phyloP scores from a whole-genome alignment of 768 basidiomycete genomes.

The Lentinula sp. region DNA sequence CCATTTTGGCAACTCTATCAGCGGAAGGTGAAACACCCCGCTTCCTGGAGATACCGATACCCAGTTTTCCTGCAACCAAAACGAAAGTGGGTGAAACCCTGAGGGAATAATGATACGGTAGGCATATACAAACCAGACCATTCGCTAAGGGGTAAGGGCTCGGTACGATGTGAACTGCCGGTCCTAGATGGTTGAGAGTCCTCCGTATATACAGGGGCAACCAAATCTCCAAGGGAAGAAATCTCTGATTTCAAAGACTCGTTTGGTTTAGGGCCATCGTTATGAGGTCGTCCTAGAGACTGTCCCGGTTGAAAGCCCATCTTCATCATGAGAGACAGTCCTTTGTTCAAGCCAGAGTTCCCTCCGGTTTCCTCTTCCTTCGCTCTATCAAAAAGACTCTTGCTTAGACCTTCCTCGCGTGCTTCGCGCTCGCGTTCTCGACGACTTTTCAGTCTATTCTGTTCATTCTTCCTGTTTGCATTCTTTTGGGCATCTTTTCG shows the following conservation, averaged over 20 bases:
- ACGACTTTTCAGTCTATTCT: constrained; percentile 57
- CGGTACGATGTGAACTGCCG: constrained; percentile 21
- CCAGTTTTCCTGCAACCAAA: constrained; percentile 57
- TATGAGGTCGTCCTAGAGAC: constrained; percentile 51
- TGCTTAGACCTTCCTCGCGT: constrained; percentile 71
- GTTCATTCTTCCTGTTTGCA: constrained; percentile 59
- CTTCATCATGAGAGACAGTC: constrained; percentile 86
- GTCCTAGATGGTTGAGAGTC: neutral
- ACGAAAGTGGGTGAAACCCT: constrained; percentile 6
- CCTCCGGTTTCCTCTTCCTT: constrained; percentile 57
- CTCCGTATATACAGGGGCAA: neutral
- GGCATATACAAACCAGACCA: constrained; percentile 61
- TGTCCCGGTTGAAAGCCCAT: constrained; percentile 91
- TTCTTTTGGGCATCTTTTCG: constrained; percentile 61
- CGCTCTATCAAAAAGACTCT: constrained; percentile 75
- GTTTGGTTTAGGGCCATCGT: constrained; percentile 7
- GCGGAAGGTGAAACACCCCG: constrained; percentile 62
- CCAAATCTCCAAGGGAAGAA: neutral
- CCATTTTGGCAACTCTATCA: constrained; percentile 69
- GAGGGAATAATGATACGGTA: neutral
- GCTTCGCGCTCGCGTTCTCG: constrained; percentile 70
- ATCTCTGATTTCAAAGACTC: neutral
- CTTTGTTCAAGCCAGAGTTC: constrained; percentile 57
- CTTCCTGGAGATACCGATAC: constrained; percentile 63
- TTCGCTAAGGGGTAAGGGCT: constrained; percentile 72